These are phyloP conservation scores for Colletotrichum sp. DNA, from an alignment of 2,329 filamentous ascomycete genomes.

Conservation along the genomic window DNA sequence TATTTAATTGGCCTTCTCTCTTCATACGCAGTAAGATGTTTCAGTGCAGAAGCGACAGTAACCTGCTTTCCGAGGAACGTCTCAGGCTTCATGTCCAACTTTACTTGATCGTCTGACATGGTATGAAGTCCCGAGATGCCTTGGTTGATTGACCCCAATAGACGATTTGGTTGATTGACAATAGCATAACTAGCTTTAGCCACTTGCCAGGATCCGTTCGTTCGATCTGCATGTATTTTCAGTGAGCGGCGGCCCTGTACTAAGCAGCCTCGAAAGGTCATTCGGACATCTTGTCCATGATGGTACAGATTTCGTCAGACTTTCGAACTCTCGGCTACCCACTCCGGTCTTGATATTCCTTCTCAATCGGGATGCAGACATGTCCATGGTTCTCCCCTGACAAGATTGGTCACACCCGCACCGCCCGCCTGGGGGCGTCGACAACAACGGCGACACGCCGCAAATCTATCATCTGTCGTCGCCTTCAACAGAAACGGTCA, in stretches of 20 bases:
- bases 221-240: too few relatives aligned
- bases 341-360: neutral
- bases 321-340: neutral
- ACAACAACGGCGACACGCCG: neutral
- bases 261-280: neutral
- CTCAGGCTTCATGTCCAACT: too few relatives aligned
- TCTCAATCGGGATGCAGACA: neutral
- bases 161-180: too few relatives aligned
- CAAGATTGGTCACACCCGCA: too few relatives aligned
- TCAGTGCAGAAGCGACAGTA: too few relatives aligned
- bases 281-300: neutral
- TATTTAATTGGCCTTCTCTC: too few relatives aligned
- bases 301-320: neutral
- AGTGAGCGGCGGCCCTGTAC: neutral
- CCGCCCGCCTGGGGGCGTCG: neutral
- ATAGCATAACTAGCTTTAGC: accelerated
- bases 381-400: neutral
- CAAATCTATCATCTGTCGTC: neutral
- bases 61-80: too few relatives aligned
- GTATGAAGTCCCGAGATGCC: too few relatives aligned
- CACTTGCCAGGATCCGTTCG: too few relatives aligned
- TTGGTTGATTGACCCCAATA: too few relatives aligned
- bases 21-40: too few relatives aligned
- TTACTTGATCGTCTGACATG: too few relatives aligned
- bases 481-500: neutral